Base-by-base conservation (phyloP, 805 yeast genomes). In the Pichia exigua region DNA sequence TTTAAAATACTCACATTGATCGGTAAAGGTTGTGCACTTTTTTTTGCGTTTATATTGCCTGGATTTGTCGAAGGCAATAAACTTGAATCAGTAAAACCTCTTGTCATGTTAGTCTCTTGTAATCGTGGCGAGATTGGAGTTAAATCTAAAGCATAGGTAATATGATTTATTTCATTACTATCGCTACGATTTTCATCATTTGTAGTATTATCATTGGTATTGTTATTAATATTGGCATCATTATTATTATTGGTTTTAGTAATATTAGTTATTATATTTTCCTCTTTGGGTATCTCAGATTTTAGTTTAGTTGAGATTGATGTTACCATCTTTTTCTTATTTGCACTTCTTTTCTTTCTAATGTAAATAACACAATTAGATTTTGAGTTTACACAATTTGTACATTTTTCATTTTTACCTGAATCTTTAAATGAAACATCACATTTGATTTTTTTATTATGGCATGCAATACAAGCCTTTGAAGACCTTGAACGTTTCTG, bases 381-480 rank as follows among this genome's bases (percentile, higher is more conserved):
- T 2, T 84, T 83, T 61, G 83, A 82, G 3, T 86, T 79, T 43
- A 76, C 68, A 61, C 91, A 85, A 62, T 84, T 85, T 24, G 87
- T 76, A 60, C 86, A 81, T 1, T 83, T 79, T 61, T 73, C 71
- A 50, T 74, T 77, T 18, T 66, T 66, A 15, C n/a, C 20, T 5
- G 6, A 4, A 35, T 71, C 81, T 44, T 55, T 54, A 7, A 41
- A 12, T 1, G 59, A 52, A 12, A 85, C 85, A 59, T 83, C 87
- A 67, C 94, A 86, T 40, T 90, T 76, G 13, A 86, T 91, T 59
- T 86, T 85, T 41, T 91, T 72, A 12, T 83, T 76, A 51, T 87
- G 84, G 63, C 92, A 87, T 22, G 82, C 83, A 42, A 77, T 78
- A 62, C 91, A 85, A 2, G 91, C 91, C 47, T 86, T 68, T 11